Conservation (phyloP, 352 stramenopile genomes). For the Globisporangium apiculatum region DNA sequence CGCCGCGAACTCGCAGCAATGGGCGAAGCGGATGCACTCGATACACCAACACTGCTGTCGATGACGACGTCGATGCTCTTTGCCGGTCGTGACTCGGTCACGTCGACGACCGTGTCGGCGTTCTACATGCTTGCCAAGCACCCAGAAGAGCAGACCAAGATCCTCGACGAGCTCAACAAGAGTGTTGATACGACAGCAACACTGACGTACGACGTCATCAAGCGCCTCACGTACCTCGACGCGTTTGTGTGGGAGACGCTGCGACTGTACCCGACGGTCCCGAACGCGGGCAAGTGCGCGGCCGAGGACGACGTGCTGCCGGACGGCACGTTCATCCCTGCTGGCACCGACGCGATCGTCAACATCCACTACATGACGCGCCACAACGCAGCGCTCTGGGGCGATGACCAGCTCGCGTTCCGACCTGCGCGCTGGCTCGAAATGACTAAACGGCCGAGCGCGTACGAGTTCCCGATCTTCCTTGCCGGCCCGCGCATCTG, state of each 20-base stretch:
- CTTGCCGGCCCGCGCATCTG: conserved; percentile 63
- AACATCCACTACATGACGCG: not conserved
- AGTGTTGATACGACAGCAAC: no score
- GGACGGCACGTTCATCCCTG: conserved; percentile 27
- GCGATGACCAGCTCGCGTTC: conserved; percentile 14
- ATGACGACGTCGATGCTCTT: conserved; percentile 80
- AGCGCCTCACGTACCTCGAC: conserved; percentile 15
- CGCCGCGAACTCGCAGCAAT: conserved; percentile 19
- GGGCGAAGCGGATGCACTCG: conserved; percentile 9
- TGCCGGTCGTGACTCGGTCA: conserved; percentile 77
- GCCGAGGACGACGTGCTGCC: conserved; percentile 27
- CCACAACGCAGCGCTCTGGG: conserved; percentile 4
- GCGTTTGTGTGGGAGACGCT: conserved; percentile 7
- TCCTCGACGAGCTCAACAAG: conserved; percentile 37
- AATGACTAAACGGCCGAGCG: conserved; percentile 27
- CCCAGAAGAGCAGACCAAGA: conserved; percentile 45
- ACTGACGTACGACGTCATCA: conserved; percentile 26
- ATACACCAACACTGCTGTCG: conserved; percentile 36
- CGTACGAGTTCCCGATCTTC: conserved; percentile 76
- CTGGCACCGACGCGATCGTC: conserved; percentile 7
- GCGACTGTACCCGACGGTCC: conserved; percentile 23
- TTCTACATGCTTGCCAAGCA: conserved; percentile 67
- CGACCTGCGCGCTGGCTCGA: conserved; percentile 4
- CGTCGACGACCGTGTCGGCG: conserved; percentile 65
- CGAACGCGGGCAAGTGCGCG: conserved; percentile 23